A percentile compares a stretch with the other conserved stretches of the same genome.
Conservation (phyloP, 148 eudicot genomes). For the Rhododendron mucronatum region DNA sequence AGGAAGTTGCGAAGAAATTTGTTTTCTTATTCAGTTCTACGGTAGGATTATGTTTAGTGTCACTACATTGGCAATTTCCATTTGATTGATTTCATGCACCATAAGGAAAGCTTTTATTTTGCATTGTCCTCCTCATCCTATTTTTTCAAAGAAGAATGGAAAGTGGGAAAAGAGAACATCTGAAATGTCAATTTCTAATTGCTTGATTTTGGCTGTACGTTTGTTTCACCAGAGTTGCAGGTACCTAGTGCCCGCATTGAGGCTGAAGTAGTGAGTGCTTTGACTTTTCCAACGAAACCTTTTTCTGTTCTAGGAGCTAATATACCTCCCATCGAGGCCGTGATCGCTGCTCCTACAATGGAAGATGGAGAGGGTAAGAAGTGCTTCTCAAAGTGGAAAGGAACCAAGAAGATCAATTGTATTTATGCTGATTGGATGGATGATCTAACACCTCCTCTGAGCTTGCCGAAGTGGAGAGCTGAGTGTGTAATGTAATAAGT, state of each 20-base stretch:
- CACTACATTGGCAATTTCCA: too few relatives aligned
- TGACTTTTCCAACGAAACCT: constrained; percentile 25
- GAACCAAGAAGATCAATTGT: constrained; percentile 55
- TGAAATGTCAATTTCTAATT: too few relatives aligned
- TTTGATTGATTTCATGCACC: too few relatives aligned
- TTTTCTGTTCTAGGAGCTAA: constrained; percentile 21
- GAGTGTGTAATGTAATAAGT: not conserved
- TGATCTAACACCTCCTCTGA: constrained; percentile 38
- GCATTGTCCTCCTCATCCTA: too few relatives aligned
- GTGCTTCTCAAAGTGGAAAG: constrained; percentile 50
- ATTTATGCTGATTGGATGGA: constrained; percentile 87
- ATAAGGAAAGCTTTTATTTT: too few relatives aligned
- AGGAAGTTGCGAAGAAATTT: too few relatives aligned
- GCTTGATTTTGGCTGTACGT: not conserved
- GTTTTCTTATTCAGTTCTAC: too few relatives aligned
- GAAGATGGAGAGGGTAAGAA: constrained; percentile 40
- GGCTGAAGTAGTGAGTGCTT: constrained; percentile 17
- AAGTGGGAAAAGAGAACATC: too few relatives aligned
- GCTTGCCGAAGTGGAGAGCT: constrained; percentile 26
- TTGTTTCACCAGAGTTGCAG: constrained; percentile 38
- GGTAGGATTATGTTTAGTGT: too few relatives aligned
- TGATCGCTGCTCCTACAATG: constrained; percentile 16
- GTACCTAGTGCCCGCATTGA: constrained; percentile 36
- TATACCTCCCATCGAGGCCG: constrained; percentile 20
- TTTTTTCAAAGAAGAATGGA: too few relatives aligned